Conservation (phyloP, 345 rosid genomes). For the Clarkia xantiana region DNA sequence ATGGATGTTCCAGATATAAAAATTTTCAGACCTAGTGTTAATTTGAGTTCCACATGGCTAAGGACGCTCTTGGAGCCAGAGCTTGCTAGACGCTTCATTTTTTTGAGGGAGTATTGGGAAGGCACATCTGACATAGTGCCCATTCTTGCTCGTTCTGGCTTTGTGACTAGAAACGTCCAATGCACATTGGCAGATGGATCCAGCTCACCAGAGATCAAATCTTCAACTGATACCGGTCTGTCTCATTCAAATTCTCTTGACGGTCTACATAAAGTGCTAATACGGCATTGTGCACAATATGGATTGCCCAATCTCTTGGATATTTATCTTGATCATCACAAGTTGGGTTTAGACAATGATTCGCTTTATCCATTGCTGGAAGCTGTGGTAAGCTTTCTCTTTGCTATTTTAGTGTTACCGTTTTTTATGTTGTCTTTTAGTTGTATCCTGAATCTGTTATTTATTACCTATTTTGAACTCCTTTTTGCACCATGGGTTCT, state of each 20-base stretch:
- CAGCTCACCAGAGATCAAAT: constrained; percentile 30
- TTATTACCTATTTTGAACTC: not conserved
- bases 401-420: constrained; percentile 11
- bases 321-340: constrained; percentile 70
- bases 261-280: constrained; percentile 57
- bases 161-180: constrained; percentile 33
- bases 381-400: constrained; percentile 74
- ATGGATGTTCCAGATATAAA: constrained; percentile 71
- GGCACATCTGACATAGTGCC: constrained; percentile 52
- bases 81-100: constrained; percentile 68
- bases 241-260: constrained; percentile 21
- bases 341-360: constrained; percentile 47
- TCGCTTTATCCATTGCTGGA: constrained; percentile 38
- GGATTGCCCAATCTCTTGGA: constrained; percentile 81
- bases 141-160: constrained; percentile 72
- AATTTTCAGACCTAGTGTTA: constrained; percentile 43
- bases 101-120: constrained; percentile 81
- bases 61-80: constrained; percentile 65
- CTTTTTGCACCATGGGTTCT: too few relatives aligned
- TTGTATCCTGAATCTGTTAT: not conserved
- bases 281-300: constrained; percentile 48
- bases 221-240: constrained; percentile 25
- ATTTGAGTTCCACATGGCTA: constrained; percentile 56
- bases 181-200: constrained; percentile 28
- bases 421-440: constrained; percentile 6